A percentile compares a stretch with the other conserved stretches of the same genome.
Evolutionary conservation across 2,329 filamentous ascomycete species (phyloP).

Genomic region (Fusarium nygamai): DNA sequence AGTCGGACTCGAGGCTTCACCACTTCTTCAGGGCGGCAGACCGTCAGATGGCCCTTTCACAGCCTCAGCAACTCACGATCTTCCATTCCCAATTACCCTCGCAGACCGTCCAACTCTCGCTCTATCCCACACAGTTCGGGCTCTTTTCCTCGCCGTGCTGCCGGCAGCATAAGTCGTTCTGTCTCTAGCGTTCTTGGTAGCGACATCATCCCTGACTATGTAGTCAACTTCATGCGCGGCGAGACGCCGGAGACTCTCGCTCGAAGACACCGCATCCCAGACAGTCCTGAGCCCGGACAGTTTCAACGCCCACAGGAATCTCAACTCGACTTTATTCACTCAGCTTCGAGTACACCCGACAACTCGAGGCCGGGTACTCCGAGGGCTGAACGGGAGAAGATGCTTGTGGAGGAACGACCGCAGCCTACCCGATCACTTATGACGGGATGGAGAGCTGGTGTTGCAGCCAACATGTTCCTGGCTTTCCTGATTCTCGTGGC

Average conservation of each 20-base stretch:
- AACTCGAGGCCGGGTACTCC: constrained; percentile 37
- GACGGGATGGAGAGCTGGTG: constrained; percentile 60
- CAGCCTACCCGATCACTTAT: constrained; percentile 42
- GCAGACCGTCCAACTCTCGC: constrained; percentile 31
- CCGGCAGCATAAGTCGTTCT: constrained; percentile 43
- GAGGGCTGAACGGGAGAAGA: constrained; percentile 41
- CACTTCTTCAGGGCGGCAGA: constrained; percentile 41
- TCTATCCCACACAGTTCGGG: constrained; percentile 36
- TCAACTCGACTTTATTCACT: constrained; percentile 23
- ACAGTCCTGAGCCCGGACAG: constrained; percentile 42
- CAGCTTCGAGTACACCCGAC: constrained; percentile 13
- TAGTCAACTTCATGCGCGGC: constrained; percentile 64
- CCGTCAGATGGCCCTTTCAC: constrained; percentile 43
- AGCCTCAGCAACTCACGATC: constrained; percentile 43
- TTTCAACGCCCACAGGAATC: constrained; percentile 34
- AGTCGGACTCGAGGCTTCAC: constrained; percentile 42
- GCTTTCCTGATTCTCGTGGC: constrained; percentile 51
- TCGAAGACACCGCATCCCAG: constrained; percentile 49
- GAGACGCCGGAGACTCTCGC: constrained; percentile 65
- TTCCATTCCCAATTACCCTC: constrained; percentile 35
- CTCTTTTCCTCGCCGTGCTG: constrained; percentile 39
- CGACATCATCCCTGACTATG: constrained; percentile 64
- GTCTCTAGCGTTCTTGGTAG: constrained; percentile 50
- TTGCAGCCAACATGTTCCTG: constrained; percentile 56
- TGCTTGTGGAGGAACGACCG: constrained; percentile 35